phyloP scores from a whole-genome alignment of 139 green algal species.

The Coccomyxa sp. region DNA sequence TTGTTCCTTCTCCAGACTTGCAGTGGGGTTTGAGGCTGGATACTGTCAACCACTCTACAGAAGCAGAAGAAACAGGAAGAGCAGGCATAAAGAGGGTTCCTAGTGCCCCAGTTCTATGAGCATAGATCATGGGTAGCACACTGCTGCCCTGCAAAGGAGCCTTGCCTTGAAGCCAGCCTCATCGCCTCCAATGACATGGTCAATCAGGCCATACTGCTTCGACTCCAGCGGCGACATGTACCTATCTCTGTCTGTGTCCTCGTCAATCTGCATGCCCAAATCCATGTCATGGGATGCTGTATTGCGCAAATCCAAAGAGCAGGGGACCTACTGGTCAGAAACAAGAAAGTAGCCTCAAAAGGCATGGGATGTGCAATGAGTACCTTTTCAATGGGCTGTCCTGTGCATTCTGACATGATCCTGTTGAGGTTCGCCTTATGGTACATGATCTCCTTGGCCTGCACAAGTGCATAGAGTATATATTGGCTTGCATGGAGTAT shows the following conservation, averaged over 20 bases:
- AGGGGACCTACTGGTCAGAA: neutral
- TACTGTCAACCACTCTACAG: too few relatives aligned
- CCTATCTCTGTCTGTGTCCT: slow-evolving; percentile 95
- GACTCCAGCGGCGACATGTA: slow-evolving; percentile 98
- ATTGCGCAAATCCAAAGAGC: neutral
- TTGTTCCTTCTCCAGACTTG: too few relatives aligned
- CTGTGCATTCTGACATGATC: slow-evolving; percentile 92
- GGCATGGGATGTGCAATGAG: neutral
- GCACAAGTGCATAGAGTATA: too few relatives aligned
- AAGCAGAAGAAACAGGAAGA: too few relatives aligned
- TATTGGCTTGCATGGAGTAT: too few relatives aligned
- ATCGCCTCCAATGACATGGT: slow-evolving; percentile 95
- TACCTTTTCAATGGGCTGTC: slow-evolving; percentile 68
- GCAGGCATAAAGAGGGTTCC: neutral
- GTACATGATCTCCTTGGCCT: slow-evolving; percentile 95
- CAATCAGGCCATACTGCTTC: slow-evolving; percentile 95
- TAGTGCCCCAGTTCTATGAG: neutral
- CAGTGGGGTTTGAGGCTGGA: too few relatives aligned
- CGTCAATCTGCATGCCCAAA: slow-evolving; percentile 68
- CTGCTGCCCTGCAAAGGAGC: neutral
- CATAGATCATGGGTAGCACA: neutral
- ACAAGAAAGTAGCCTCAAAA: neutral
- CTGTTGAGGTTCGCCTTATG: slow-evolving; percentile 98
- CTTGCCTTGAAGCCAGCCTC: slow-evolving; percentile 62
- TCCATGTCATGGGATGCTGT: neutral